phyloP scores from a whole-genome alignment of 192 early-diverging fungal genomes.

The Podila horticola region DNA sequence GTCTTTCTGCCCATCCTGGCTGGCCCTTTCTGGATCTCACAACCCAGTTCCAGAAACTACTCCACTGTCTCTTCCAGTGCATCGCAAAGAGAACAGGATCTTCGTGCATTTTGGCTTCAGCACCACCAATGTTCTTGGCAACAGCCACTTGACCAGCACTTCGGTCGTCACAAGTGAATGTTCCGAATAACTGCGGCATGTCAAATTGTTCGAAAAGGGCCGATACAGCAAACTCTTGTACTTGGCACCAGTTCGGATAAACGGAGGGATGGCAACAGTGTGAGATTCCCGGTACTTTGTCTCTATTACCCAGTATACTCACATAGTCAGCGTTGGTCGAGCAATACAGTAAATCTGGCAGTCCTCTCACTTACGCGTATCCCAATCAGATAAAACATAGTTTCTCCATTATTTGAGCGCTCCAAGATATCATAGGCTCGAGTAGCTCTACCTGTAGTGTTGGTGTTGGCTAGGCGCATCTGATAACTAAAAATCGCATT shows the following conservation, averaged over 20 bases:
- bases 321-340: not conserved
- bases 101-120: constrained; percentile 8
- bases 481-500: constrained; percentile 20
- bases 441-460: constrained; percentile 24
- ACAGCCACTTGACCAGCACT: constrained; percentile 21
- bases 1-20: constrained; percentile 1
- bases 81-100: constrained; percentile 39
- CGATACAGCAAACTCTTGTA: constrained; percentile 20
- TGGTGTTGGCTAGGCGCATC: constrained; percentile 4
- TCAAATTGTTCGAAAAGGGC: constrained; percentile 21
- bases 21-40: constrained; percentile 7
- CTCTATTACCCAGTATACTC: not conserved
- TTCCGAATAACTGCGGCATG: constrained; percentile 22
- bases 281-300: constrained; percentile 28
- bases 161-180: constrained; percentile 21
- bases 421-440: constrained; percentile 20
- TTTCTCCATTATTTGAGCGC: not conserved
- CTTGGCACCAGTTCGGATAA: constrained; percentile 24
- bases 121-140: constrained; percentile 21
- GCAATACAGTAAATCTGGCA: not conserved
- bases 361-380: not conserved
- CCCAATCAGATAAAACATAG: constrained; percentile 1
- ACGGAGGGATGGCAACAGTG: constrained; percentile 24
- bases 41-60: constrained; percentile 18
- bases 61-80: constrained; percentile 36